Conservation (phyloP, 2,329 filamentous ascomycete species). For the Fusarium pseudonygamai region DNA sequence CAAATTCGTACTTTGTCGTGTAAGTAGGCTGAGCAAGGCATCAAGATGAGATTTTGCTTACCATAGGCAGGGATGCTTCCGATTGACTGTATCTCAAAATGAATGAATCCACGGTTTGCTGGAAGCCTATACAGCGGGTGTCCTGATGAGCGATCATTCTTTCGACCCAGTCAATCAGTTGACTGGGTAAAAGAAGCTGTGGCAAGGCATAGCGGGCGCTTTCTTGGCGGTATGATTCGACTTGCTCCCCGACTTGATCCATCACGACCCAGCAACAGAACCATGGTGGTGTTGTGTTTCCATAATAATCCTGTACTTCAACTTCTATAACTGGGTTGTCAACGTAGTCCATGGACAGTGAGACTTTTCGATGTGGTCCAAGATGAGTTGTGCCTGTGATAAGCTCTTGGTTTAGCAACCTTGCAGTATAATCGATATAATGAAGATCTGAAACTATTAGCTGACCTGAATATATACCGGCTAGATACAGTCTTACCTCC, state of each 20-base stretch:
- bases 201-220: constrained; percentile 42
- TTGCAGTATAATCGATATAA: constrained; percentile 43
- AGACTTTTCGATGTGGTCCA: constrained; percentile 39
- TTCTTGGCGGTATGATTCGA: constrained; percentile 41
- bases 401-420: constrained; percentile 41
- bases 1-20: constrained; percentile 30
- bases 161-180: constrained; percentile 41
- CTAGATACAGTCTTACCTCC: constrained; percentile 28
- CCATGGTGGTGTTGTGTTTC: constrained; percentile 37
- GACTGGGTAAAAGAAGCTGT: constrained; percentile 34
- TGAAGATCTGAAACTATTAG: constrained; percentile 38
- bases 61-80: constrained; percentile 36
- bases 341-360: constrained; percentile 41
- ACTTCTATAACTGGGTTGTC: constrained; percentile 39
- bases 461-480: not conserved
- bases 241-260: constrained; percentile 40
- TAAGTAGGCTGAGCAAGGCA: not conserved
- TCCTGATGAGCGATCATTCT: constrained; percentile 38
- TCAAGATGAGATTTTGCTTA: constrained; percentile 6
- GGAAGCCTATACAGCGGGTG: constrained; percentile 39
- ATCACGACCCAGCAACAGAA: constrained; percentile 44
- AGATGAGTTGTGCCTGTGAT: constrained; percentile 43
- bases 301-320: constrained; percentile 42
- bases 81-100: constrained; percentile 42
- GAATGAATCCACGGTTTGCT: constrained; percentile 43